Conservation (phyloP, 2,329 filamentous ascomycete species). For the Phialemoniopsis sp. region DNA sequence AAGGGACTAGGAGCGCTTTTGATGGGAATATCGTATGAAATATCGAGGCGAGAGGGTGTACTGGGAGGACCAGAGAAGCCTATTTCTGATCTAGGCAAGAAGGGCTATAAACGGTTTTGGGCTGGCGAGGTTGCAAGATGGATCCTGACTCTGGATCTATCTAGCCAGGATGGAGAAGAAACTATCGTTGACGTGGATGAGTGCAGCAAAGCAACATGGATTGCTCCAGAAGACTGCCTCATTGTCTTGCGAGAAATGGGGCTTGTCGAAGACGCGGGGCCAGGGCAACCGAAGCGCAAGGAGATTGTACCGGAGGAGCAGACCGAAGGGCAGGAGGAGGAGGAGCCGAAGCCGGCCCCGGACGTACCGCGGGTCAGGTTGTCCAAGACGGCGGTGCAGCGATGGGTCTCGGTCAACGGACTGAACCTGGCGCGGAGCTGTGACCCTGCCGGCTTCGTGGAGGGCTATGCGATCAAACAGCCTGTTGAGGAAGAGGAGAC, state of each 20-base stretch:
- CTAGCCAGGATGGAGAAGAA: constrained; percentile 26
- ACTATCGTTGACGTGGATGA: constrained; percentile 62
- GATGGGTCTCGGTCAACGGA: constrained; percentile 61
- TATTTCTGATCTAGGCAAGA: constrained; percentile 77
- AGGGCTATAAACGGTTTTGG: constrained; percentile 85
- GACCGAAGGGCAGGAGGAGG: constrained; percentile 20
- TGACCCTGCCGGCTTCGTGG: constrained; percentile 70
- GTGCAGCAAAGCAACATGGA: constrained; percentile 76
- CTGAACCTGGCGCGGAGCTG: constrained; percentile 64
- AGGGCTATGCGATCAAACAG: constrained; percentile 55
- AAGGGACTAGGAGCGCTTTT: constrained; percentile 83
- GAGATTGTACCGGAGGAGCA: constrained; percentile 8
- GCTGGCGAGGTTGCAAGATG: constrained; percentile 76
- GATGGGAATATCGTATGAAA: constrained; percentile 91
- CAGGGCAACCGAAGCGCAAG: constrained; percentile 33
- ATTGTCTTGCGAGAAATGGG: constrained; percentile 76
- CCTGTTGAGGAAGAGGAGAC: constrained; percentile 25
- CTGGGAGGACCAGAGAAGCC: constrained; percentile 93
- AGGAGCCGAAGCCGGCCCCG: constrained; percentile 18
- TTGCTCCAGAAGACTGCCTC: constrained; percentile 80
- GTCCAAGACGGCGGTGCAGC: constrained; percentile 53
- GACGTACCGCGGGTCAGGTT: constrained; percentile 43
- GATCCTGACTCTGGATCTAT: constrained; percentile 44
- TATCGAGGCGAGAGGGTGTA: constrained; percentile 76
- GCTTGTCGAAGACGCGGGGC: constrained; percentile 56